These are phyloP conservation scores for Cladobotryum protrusum DNA, from an alignment of 2,329 filamentous ascomycete species.

Conservation along the genomic window DNA sequence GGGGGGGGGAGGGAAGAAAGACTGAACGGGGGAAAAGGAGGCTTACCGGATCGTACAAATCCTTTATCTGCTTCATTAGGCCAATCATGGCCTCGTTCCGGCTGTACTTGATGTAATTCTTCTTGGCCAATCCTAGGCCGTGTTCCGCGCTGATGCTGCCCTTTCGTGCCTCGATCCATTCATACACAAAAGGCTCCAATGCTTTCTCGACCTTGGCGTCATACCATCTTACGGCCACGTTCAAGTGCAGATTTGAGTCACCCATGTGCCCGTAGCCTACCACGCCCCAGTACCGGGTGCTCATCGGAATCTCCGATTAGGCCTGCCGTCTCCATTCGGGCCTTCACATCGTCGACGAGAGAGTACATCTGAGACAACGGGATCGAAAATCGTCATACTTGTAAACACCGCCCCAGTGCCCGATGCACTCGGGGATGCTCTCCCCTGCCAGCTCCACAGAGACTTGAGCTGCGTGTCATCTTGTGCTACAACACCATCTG, in stretches of 20 bases:
- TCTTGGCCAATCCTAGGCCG: constrained; percentile 89
- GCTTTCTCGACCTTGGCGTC: constrained; percentile 80
- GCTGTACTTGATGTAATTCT: constrained; percentile 90
- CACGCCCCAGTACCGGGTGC: constrained; percentile 78
- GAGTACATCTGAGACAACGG: constrained; percentile 81
- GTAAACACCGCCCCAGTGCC: constrained; percentile 91
- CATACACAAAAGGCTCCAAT: constrained; percentile 92
- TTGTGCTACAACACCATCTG: constrained; percentile 86
- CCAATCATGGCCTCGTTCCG: constrained; percentile 78
- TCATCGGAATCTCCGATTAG: constrained; percentile 70
- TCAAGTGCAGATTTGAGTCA: constrained; percentile 90
- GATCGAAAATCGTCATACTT: constrained; percentile 98
- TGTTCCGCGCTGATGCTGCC: constrained; percentile 98
- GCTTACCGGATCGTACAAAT: constrained; percentile 87
- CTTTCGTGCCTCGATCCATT: constrained; percentile 84
- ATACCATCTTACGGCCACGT: constrained; percentile 76
- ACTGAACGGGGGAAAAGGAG: constrained; percentile 4
- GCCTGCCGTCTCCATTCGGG: constrained; percentile 64
- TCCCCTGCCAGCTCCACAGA: constrained; percentile 91
- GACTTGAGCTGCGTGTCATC: constrained; percentile 82
- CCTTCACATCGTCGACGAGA: constrained; percentile 78
- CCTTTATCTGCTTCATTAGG: constrained; percentile 94
- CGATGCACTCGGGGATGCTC: constrained; percentile 81
- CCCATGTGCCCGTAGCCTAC: constrained; percentile 98
- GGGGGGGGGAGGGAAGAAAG: background rate